Evolutionary conservation across 1,139 yeast species (phyloP).

Genomic region (Blastobotrys buckinghamii): DNA sequence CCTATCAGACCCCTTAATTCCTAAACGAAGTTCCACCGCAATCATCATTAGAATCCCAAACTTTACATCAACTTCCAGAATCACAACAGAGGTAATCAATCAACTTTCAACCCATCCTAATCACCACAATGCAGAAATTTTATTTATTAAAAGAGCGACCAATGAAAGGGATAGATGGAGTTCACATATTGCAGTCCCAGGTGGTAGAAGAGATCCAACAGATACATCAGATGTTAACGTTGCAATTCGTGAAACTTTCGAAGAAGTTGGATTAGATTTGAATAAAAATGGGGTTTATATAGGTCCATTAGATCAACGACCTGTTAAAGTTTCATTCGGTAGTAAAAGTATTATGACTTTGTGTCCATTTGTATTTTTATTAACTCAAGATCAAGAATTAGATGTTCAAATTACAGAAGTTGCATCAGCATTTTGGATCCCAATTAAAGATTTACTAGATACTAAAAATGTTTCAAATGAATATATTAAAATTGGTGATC

Average conservation of each 20-base stretch:
- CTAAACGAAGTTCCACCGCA: conserved; percentile 24
- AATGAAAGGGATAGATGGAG: conserved; percentile 38
- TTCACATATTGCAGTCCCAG: conserved; percentile 39
- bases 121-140: conserved; percentile 25
- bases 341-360: conserved; percentile 31
- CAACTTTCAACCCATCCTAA: conserved; percentile 1
- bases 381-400: conserved; percentile 24
- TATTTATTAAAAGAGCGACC: conserved; percentile 35
- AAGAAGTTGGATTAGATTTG: conserved; percentile 38
- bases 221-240: conserved; percentile 32
- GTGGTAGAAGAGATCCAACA: conserved; percentile 36
- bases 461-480: conserved; percentile 21
- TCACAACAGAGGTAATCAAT: conserved; percentile 2
- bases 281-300: conserved; percentile 22
- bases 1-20: conserved; percentile 15
- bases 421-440: conserved; percentile 37
- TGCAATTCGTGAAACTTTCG: conserved; percentile 35
- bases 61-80: neutral
- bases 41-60: conserved; percentile 22
- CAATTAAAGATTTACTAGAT: conserved; percentile 26
- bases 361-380: conserved; percentile 34
- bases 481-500: conserved; percentile 24
- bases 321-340: conserved; percentile 34
- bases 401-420: conserved; percentile 33
- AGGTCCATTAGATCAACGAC: conserved; percentile 35